Conservation (phyloP, 495 filamentous ascomycete species). For the Aspergillus sclerotiicarbonarius region DNA sequence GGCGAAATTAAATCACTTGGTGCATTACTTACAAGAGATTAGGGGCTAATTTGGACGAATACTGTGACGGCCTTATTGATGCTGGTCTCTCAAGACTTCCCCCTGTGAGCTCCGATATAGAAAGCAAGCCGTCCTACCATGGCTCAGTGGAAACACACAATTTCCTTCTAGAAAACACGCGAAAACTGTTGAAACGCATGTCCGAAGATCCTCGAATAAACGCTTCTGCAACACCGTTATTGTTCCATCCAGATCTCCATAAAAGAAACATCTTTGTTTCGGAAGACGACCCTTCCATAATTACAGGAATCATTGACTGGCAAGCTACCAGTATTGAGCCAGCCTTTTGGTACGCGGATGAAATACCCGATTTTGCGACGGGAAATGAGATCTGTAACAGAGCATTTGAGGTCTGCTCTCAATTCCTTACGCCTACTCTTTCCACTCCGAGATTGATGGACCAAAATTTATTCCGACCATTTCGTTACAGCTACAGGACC, state of each 20-base stretch:
- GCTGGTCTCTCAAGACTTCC: slow-evolving; percentile 36
- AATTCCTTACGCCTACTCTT: slow-evolving; percentile 33
- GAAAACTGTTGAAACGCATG: slow-evolving; percentile 28
- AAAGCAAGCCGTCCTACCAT: slow-evolving; percentile 25
- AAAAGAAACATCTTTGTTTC: slow-evolving; percentile 47
- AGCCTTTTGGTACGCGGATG: slow-evolving; percentile 38
- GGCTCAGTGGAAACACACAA: slow-evolving; percentile 28
- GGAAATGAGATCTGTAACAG: slow-evolving; percentile 24
- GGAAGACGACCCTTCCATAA: slow-evolving; percentile 34
- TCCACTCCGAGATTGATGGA: slow-evolving; percentile 35
- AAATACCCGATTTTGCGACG: slow-evolving; percentile 35
- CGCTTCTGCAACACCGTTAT: slow-evolving; percentile 23
- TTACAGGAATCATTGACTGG: slow-evolving; percentile 44
- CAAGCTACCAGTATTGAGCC: slow-evolving; percentile 39
- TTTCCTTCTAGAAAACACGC: slow-evolving; percentile 22
- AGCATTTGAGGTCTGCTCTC: slow-evolving; percentile 33
- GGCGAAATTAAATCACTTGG: background rate
- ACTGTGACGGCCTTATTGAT: slow-evolving; percentile 38
- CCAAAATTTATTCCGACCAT: slow-evolving; percentile 38
- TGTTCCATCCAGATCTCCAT: slow-evolving; percentile 42
- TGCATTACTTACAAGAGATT: slow-evolving; percentile 1
- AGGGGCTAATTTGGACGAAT: slow-evolving; percentile 33
- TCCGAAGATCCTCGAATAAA: slow-evolving; percentile 21
- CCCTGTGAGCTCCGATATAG: slow-evolving; percentile 5
- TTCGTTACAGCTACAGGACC: slow-evolving; percentile 42